phyloP scores from a whole-genome alignment of 176 grass and related monocot species.

The Aegilops speltoides region DNA sequence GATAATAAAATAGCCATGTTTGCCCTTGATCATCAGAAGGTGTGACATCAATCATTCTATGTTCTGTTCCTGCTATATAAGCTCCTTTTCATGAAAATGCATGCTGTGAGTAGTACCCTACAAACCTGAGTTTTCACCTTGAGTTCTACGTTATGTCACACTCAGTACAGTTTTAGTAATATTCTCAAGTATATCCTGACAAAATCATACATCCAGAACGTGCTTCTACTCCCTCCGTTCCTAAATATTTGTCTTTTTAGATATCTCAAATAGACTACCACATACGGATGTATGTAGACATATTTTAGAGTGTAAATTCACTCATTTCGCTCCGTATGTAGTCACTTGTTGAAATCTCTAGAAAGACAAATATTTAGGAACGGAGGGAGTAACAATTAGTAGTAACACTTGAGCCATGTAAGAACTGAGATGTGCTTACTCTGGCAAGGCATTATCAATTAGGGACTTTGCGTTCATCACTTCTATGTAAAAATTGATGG shows the following conservation, averaged over 20 bases:
- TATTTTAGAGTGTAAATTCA: too few species aligned
- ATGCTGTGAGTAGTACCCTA: neutral
- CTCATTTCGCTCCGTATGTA: too few species aligned
- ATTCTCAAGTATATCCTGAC: conserved; percentile 16
- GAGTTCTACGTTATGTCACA: neutral
- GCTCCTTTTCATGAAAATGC: neutral
- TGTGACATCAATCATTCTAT: conserved; percentile 24
- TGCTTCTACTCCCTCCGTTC: too few species aligned
- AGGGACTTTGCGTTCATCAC: neutral
- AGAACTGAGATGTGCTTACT: neutral
- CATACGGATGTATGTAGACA: too few species aligned
- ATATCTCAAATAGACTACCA: too few species aligned
- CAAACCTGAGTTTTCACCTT: neutral
- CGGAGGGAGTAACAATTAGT: neutral
- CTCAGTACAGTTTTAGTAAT: neutral
- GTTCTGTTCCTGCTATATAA: conserved; percentile 4
- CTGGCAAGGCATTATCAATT: neutral
- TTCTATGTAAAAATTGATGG: conserved; percentile 9
- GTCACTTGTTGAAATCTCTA: too few species aligned
- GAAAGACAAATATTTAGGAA: too few species aligned
- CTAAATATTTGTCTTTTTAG: too few species aligned
- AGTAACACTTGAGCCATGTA: neutral
- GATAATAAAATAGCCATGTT: conserved; percentile 86
- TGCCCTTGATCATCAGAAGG: conserved; percentile 69
- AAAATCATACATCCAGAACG: neutral